Percentiles rank a stretch among this genome's conserved stretches.
Conservation (phyloP, 2,329 filamentous ascomycete species). For the Fusarium chuoi region DNA sequence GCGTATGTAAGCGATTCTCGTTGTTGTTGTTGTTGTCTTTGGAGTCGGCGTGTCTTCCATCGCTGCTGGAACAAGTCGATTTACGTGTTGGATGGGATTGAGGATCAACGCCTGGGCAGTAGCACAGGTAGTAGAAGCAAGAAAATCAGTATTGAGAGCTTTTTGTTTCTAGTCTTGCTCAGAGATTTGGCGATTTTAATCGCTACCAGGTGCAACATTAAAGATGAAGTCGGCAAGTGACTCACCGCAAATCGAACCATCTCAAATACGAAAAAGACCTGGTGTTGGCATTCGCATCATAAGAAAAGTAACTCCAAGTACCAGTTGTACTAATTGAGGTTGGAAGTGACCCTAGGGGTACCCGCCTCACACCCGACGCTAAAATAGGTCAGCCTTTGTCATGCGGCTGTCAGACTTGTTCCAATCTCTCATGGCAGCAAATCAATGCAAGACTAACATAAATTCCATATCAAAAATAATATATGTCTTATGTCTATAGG, state of each 20-base stretch:
- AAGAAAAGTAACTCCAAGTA: neutral
- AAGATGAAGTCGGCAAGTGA: neutral
- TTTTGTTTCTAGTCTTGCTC: too few relatives aligned
- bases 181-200: accelerated
- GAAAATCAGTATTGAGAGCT: neutral
- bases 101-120: accelerated
- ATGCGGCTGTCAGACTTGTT: neutral
- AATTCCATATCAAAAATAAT: accelerated
- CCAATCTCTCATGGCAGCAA: accelerated
- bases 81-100: accelerated
- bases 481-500: too few relatives aligned
- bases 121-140: neutral
- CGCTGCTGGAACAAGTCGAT: accelerated
- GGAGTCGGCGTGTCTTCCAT: neutral
- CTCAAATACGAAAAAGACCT: neutral
- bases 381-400: neutral
- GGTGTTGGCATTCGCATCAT: neutral
- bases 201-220: neutral
- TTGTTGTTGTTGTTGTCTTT: neutral
- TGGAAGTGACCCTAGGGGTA: accelerated
- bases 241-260: neutral
- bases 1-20: neutral
- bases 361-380: neutral
- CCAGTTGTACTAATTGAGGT: accelerated
- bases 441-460: neutral